Base-by-base conservation (phyloP, 306 rosid species). In the Phaseolus lunatus region DNA sequence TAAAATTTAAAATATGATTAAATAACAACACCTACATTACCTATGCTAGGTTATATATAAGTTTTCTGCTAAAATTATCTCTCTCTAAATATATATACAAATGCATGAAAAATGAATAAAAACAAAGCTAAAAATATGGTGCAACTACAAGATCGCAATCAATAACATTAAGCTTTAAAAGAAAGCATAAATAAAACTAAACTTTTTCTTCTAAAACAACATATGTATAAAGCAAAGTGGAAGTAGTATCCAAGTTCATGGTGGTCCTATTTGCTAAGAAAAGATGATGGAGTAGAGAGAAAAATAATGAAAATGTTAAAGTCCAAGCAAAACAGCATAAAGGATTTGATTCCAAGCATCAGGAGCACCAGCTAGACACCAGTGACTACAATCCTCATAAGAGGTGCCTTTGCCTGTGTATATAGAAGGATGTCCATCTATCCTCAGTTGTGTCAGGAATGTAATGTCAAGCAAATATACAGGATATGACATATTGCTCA, bases 291-390 rank as follows among this genome's bases (percentile, higher is more conserved):
- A 47, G 7, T 44, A 63, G 70, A 70, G 15, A 22, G 23, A 1
- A 67, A 12, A 67, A 13, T 2, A 2, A 18, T 0, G 22, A 8
- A 48, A 67, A 44, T 68, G 45, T 44, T 73, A 78, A 29, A 33
- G 56, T 53, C 50, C 72, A 22, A 84, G 56, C 68, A 92, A 69
- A 80, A 65, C 81, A 31, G 91, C 88, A 70, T 81, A 84, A 5
- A 92, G 49, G 20, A 92, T 76, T 62, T 87, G 88, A 80, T 92
- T 92, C 93, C 97, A 92, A 58, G 84, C 23, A 82, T 90, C 97
- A 33, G 94, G 97, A 79, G 81, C 90, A 57, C 97, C 92, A 23
- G 93, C 83, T 2, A 89, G 84, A 75, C 97, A 92, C 94, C 97
- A 90, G 66, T 90, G 96, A 49, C 90, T 87, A 54, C 97, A 92